Base-by-base conservation (phyloP, 2,329 filamentous ascomycete genomes). In the Mollisiaceae sp. region DNA sequence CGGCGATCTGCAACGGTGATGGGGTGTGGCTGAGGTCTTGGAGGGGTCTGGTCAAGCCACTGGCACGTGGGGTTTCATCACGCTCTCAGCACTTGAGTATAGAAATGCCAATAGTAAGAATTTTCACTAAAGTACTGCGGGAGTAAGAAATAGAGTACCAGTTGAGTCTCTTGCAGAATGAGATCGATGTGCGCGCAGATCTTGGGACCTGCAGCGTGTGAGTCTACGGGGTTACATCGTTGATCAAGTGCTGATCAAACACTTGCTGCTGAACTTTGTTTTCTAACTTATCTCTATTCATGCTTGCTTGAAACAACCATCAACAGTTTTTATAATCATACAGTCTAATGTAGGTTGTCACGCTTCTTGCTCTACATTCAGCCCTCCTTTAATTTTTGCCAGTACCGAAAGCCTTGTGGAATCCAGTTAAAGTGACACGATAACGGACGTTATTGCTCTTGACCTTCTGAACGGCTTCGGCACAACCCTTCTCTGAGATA, bases 361-460 rank as follows among this genome's bases (percentile, higher is more conserved):
- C 14, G 8, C 22, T 14, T 15, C 8, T 18, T 35, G 24, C 5
- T 55, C 35, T 20, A 55, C 22, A 24, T 9, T 54, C 14, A 15
- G 4, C 22, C 45, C 45, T 32, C 27, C 6, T 32, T 32, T 20
- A 61, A 2, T 63, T 58, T 57, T 58, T 61, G 8, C 64, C 60
- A n/a, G 64, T 72, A 20, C 55, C 85, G 73, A 91, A 92, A 0
- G 81, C 86, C 80, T 90, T 87, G 71, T 91, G 86, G 71, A 85
- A 91, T 11, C 86, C 85, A 14, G 86, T 87, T 73, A 94, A 77
- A 0, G 90, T 91, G 73, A 92, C 89, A 47, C 91, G 83, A 76
- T 92, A 94, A 39, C 84, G 83, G 15, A 93, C 89, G 75, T 91
- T 86, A 71, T 90, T 90, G 69, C 86, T 86, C 74, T 90, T 86